These are phyloP conservation scores for Cyberlindnera maclurae DNA, from an alignment of 805 yeast genomes.

Conservation along the genomic window DNA sequence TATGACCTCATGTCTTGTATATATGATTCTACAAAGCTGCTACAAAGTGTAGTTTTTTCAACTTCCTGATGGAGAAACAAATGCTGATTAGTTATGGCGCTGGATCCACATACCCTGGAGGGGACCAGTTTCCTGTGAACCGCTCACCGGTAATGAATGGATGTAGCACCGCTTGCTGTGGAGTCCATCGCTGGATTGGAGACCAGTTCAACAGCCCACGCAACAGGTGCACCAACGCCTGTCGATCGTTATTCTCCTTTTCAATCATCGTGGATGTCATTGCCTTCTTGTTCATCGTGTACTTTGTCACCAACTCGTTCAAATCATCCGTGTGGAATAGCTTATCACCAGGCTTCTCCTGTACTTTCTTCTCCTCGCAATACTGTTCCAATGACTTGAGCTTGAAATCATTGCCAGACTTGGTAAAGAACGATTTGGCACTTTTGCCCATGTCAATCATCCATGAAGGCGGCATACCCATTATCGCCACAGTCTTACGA, in stretches of 20 bases:
- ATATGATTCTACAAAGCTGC: not conserved
- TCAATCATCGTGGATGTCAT: slow-evolving; percentile 45
- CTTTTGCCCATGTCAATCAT: slow-evolving; percentile 95
- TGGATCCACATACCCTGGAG: slow-evolving; percentile 32
- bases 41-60: no score
- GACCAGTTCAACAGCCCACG: slow-evolving; percentile 72
- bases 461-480: slow-evolving; percentile 89
- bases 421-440: slow-evolving; percentile 50
- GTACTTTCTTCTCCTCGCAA: slow-evolving; percentile 43
- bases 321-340: slow-evolving; percentile 66
- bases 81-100: not conserved
- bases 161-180: slow-evolving; percentile 88
- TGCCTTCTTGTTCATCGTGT: slow-evolving; percentile 56
- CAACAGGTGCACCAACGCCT: slow-evolving; percentile 68
- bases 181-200: slow-evolving; percentile 94
- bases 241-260: slow-evolving; percentile 66
- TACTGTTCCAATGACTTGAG: slow-evolving; percentile 37
- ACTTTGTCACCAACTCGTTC: slow-evolving; percentile 68
- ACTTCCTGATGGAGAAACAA: no score
- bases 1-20: slow-evolving; percentile 1
- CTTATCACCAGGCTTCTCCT: slow-evolving; percentile 77
- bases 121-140: slow-evolving; percentile 47
- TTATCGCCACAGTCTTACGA: slow-evolving; percentile 69
- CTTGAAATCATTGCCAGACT: slow-evolving; percentile 16
- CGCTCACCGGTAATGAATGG: slow-evolving; percentile 72